Base-by-base conservation (phyloP, 331 rosid genomes). In the Quercus tomentella region DNA sequence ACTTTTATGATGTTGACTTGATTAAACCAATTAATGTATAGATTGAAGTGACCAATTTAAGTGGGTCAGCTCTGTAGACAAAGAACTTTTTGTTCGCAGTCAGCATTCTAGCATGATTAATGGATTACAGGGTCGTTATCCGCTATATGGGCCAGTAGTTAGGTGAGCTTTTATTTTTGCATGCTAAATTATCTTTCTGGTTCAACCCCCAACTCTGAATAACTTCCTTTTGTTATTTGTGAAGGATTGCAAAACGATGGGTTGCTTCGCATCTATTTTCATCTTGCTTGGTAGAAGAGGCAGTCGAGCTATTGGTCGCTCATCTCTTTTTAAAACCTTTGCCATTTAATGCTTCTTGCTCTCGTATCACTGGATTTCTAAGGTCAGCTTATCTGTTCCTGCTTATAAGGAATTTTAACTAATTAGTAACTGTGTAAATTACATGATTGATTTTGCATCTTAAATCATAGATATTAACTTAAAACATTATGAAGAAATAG, bases 231-330 rank as follows among this genome's bases (percentile, higher is more conserved):
- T 35, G 72, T 80, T 76, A 35, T 37, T 30, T 82, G 80, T 87
- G 82, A 74, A 95, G 99, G 92, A 93, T 95, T 81, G 99, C 99
- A 80, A 95, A 95, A 82, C 87, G 96, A 81, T 93, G 99, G 97
- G 91, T 82, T 82, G 90, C 73, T 79, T 83, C 82, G 0, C 33
- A 31, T 31, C 6, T 31, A 31, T 56, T 95, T 85, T 95, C 97
- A 14, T 86, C 98, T 74, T 95, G 98, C 88, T 84, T 95, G 90
- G 89, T 80, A 79, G 99, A 91, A 87, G 99, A 93, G 85, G 97
- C 96, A 70, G 77, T 91, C 52, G 99, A 93, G 86, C 88, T 95
- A 25, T 82, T 95, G 94, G 99, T 90, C 73, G 98, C 97, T 20
- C 79, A 88, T 80, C 70, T 93, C 70, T 95, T 91, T 81, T 81